Base-by-base conservation (phyloP, 495 filamentous ascomycete genomes). In the Melanomma pulvis-pyrius region DNA sequence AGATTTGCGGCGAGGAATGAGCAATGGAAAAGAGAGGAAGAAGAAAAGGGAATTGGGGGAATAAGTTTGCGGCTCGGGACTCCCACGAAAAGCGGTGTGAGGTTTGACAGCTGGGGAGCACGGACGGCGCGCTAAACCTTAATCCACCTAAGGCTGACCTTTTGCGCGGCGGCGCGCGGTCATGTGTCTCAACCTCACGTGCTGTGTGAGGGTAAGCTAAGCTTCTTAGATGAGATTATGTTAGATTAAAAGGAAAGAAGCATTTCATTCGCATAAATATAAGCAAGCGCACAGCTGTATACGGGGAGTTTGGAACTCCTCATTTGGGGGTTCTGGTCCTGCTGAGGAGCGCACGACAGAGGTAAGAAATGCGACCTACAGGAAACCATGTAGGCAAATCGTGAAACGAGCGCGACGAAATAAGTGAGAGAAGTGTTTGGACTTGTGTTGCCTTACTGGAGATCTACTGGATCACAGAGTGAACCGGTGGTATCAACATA, bases 31-130 rank as follows among this genome's bases (percentile, higher is more conserved):
- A 52, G 24, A 29, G 28, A 26, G 30, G 51, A 30, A 36, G 19
- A 39, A 32, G 26, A 22, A n/a, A 22, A 30, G 29, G 28, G 30
- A n/a, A 48, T 19, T 32, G 12, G 22, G 36, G 7, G 54, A 51
- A 47, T 30, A 47, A 54, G 50, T 53, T 36, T 29, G 21, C 39
- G n/a, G 39, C 34, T 41, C 30, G 44, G 32, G 19, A 22, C 5
- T 19, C 26, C 28, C 51, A 36, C 46, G 64, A 67, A 67, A 60
- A 67, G 63, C 63, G 63, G 63, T 67, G 63, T 67, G 55, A 59
- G 63, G 55, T 67, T 67, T 67, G 63, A 67, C 63, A 67, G 56
- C 63, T 50, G 63, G 28, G 28, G 44, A 55, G 63, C 63, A 53
- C 63, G 48, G 63, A 54, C 36, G 51, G n/a, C 29, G 22, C 55